Evolutionary conservation across 106 monocot species (phyloP).

Genomic region (Allium cepa): DNA sequence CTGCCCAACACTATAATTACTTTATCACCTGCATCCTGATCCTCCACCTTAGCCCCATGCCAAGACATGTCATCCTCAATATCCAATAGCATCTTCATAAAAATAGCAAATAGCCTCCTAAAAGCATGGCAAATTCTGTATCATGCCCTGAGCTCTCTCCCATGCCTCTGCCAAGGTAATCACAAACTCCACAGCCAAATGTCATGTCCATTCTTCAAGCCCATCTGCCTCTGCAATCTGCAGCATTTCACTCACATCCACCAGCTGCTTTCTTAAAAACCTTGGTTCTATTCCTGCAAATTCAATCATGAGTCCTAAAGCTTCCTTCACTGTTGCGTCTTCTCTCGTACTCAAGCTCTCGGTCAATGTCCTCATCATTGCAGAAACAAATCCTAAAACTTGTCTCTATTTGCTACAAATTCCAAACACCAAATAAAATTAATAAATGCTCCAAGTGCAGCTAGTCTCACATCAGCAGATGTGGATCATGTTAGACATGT

Average conservation of each 20-base stretch:
- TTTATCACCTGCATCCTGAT: slow-evolving; percentile 90
- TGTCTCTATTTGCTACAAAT: too few relatives aligned
- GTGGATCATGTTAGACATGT: too few relatives aligned
- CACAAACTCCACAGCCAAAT: slow-evolving; percentile 59
- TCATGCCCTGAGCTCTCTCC: slow-evolving; percentile 90
- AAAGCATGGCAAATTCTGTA: slow-evolving; percentile 72
- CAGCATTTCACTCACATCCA: slow-evolving; percentile 67
- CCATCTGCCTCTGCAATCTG: slow-evolving; percentile 76
- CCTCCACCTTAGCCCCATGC: slow-evolving; percentile 69
- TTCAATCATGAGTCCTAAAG: slow-evolving; percentile 72
- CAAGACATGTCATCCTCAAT: slow-evolving; percentile 80
- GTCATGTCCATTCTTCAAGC: slow-evolving; percentile 80
- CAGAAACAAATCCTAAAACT: too few relatives aligned
- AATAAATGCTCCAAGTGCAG: too few relatives aligned
- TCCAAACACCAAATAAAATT: too few relatives aligned
- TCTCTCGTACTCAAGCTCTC: slow-evolving; percentile 74
- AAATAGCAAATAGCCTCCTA: slow-evolving; percentile 67
- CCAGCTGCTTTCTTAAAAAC: slow-evolving; percentile 65
- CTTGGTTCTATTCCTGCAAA: slow-evolving; percentile 76
- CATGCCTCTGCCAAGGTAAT: slow-evolving; percentile 89
- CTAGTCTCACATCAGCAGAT: too few relatives aligned
- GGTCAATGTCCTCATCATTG: too few relatives aligned
- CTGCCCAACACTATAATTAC: slow-evolving; percentile 81
- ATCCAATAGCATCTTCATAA: slow-evolving; percentile 91
- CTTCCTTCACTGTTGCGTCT: slow-evolving; percentile 82